Evolutionary conservation across 2,329 filamentous ascomycete genomes (phyloP), one percentile per base, ranked within the genome.

Genomic region (Microsporum ferrugineum): DNA sequence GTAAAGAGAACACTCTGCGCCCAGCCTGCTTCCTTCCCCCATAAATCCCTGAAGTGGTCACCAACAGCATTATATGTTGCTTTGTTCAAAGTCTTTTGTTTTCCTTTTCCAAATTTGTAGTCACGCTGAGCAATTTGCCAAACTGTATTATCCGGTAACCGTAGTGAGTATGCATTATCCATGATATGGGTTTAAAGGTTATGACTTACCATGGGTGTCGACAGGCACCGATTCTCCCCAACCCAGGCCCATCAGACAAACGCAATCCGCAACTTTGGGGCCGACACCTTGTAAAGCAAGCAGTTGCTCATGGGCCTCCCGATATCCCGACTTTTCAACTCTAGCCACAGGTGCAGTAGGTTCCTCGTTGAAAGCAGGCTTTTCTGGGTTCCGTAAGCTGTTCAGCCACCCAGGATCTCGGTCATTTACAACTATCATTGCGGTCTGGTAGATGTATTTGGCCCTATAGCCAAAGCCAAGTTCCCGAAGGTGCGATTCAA

Each of bases 111-210:
- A 68, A 99, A 95, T 62, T 87, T 91, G 76, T 99, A 99, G 73
- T 99, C 94, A 59, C 94, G 82, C 72, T 95, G 89, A 0, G 94
- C 95, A 70, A 99, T 97, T 77, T 97, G 91, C 92, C 91, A 97
- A 10, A 99, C 90, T 82, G 62, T 34, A n/a, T 29, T 3, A 33
- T 38, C 29, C 23, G 2, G 59, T 43, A n/a, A 63, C 57, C 29
- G 63, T 5, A 63, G 47, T 61, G 60, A 55, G 39, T 59, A 38
- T 36, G 17, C 17, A 23, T 23, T 23, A 23, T 39, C 17, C 38
- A 38, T 43, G 29, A 3, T 4, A 12, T 43, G 14, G 5, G 23
- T 5, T 14, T 53, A 34, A 36, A 36, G 17, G 43, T 31, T 57
- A 14, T 8, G 47, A 29, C 51, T 45, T 67, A 81, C 79, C 82